Percentiles rank a stretch among this genome's conserved stretches.
Evolutionary conservation across 768 basidiomycete genomes (phyloP).

Genomic region (Kwoniella sp.): DNA sequence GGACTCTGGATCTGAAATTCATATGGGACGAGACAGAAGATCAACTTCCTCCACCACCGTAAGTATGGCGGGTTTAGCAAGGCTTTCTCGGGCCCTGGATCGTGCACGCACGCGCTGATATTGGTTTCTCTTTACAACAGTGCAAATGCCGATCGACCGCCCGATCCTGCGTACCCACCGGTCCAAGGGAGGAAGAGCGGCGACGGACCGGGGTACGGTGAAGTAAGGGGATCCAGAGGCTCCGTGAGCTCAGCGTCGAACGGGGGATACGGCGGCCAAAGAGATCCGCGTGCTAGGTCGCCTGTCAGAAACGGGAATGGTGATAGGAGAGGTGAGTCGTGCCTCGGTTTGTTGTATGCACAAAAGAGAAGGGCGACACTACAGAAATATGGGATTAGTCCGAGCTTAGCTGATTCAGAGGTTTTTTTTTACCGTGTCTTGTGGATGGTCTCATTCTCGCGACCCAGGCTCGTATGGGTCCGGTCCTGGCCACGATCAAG

Average conservation of each 20-base stretch:
- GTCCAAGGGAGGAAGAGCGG: conserved; percentile 17
- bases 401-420: not conserved
- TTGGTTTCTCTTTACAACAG: not conserved
- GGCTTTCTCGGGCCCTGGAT: conserved; percentile 10
- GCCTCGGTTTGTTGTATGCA: too few relatives aligned
- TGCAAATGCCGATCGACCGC: conserved; percentile 1
- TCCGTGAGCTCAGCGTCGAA: conserved; percentile 4
- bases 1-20: conserved; percentile 82
- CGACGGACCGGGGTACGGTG: conserved; percentile 34
- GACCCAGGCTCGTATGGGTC: conserved; percentile 20
- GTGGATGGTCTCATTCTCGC: too few relatives aligned
- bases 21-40: conserved; percentile 76
- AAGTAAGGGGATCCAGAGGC: conserved; percentile 23
- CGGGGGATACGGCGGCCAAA: conserved; percentile 1
- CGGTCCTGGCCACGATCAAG: conserved; percentile 5
- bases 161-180: conserved; percentile 3
- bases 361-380: not conserved
- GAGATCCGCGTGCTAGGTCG: conserved; percentile 17
- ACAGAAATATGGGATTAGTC: not conserved
- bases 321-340: conserved; percentile 17
- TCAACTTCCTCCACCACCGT: conserved; percentile 60
- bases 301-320: conserved; percentile 4
- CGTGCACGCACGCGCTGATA: too few relatives aligned
- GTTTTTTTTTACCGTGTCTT: too few relatives aligned
- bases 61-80: conserved; percentile 42